Percentiles rank a stretch among this genome's conserved stretches.
Conservation (phyloP, 228 moss, liverwort and hornwort species). For the Sphagnum fallax region DNA sequence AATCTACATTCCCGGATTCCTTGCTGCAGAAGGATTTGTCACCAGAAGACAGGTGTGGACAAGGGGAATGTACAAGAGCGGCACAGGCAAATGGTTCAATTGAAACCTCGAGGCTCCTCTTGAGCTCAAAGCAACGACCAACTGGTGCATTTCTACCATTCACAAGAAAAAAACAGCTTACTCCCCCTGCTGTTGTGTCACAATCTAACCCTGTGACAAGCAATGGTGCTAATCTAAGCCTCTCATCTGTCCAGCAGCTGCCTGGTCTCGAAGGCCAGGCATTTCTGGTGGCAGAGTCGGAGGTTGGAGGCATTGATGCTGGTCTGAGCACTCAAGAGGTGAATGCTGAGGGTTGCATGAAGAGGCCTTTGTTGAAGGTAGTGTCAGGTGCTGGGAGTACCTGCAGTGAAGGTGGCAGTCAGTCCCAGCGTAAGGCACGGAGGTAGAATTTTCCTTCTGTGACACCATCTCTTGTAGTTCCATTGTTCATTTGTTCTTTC, state of each 20-base stretch:
- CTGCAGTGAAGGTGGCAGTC: constrained; percentile 30
- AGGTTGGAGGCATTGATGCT: constrained; percentile 59
- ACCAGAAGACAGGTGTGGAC: not conserved
- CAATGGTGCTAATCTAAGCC: constrained; percentile 41
- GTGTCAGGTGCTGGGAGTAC: constrained; percentile 27
- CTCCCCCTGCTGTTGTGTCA: constrained; percentile 19
- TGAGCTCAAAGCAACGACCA: constrained; percentile 51
- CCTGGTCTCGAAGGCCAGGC: constrained; percentile 22
- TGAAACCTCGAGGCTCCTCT: constrained; percentile 38
- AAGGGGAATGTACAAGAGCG: not conserved
- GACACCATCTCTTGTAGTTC: no score
- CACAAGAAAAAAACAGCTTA: constrained; percentile 30
- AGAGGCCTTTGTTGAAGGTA: constrained; percentile 13
- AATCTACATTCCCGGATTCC: no score
- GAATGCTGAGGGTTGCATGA: constrained; percentile 11
- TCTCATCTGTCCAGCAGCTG: constrained; percentile 56
- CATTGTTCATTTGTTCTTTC: no score
- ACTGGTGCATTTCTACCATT: constrained; percentile 62
- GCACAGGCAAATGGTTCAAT: constrained; percentile 41
- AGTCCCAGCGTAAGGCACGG: constrained; percentile 85
- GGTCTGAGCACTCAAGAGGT: constrained; percentile 16
- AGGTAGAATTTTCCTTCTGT: constrained; percentile 12
- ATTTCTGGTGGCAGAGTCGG: constrained; percentile 36
- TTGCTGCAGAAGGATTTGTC: no score
- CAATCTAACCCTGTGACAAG: constrained; percentile 18